Evolutionary conservation across 176 grass and related monocot species (phyloP).

Genomic region (Carex cristatella): DNA sequence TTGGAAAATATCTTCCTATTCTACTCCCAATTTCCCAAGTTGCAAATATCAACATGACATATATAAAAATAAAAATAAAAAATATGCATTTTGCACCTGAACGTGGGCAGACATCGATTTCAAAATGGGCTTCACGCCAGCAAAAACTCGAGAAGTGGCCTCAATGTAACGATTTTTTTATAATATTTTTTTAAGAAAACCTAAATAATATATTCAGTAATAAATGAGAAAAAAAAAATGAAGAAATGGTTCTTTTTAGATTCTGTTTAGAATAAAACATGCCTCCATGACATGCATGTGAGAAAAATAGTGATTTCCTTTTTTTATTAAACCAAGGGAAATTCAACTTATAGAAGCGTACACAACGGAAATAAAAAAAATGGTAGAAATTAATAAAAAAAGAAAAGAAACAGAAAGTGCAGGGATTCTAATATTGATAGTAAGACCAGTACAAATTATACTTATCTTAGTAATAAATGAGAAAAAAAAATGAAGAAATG

Average conservation of each 20-base stretch:
- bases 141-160: neutral
- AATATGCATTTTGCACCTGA: neutral
- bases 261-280: neutral
- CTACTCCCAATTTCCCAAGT: conserved; percentile 7
- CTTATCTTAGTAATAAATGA: too few species aligned
- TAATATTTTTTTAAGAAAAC: neutral
- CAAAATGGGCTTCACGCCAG: conserved; percentile 10
- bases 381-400: too few species aligned
- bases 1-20: conserved; percentile 22
- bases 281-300: neutral
- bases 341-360: too few species aligned
- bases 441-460: too few species aligned
- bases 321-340: neutral
- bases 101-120: neutral
- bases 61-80: neutral
- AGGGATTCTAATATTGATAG: too few species aligned
- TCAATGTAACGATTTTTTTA: conserved; percentile 10
- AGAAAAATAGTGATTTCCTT: neutral
- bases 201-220: neutral
- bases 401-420: too few species aligned
- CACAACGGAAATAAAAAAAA: too few species aligned
- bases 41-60: conserved; percentile 11
- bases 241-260: neutral
- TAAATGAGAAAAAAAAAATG: neutral
- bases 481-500: too few species aligned